Evolutionary conservation across 257 asterid species (phyloP), one percentile per base, ranked within the genome.

Genomic region (Agastache rugosa): DNA sequence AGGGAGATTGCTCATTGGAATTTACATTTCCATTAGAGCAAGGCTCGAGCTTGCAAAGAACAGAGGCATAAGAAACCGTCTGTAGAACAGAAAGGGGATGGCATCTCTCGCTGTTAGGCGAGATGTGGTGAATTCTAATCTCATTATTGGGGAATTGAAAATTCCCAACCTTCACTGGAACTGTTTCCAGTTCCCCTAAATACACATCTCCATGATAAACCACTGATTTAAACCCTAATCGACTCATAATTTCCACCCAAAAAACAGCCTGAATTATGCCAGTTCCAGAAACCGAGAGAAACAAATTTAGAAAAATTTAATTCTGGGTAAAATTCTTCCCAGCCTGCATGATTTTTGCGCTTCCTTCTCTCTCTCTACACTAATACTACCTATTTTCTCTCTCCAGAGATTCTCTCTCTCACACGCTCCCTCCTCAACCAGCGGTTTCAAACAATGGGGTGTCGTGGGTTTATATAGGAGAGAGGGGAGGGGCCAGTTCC

Each of bases 21-120:
- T 41, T 78, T 15, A 44, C 31, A 23, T 78, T 78, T 70, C 81
- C 44, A 70, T 79, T 83, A 3, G 85, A 78, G 74, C 67, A 70
- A 1, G 97, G 98, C 84, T 95, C 98, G 8, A 95, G 98, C 89
- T 95, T 92, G 86, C 98, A 92, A 20, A 90, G 80, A 78, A 85
- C 91, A 62, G 92, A 64, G 48, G 81, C 81, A 19, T 92, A 77
- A 16, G 97, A 80, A 63, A 95, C 83, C 29, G 97, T 90, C 74
- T 85, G 96, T 7, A 95, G 77, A 79, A 95, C 92, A 63, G 97
- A 77, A 15, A 92, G 87, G 4, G 99, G 99, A 69, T 85, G 91
- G 50, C 96, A 87, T 58, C 99, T 85, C 79, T 92, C 97, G 77
- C 99, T 95, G 29, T 29, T 78, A 1, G 76, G 78, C 0, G 96